A percentile compares a stretch with the other conserved stretches of the same genome.
Evolutionary conservation across 2,329 filamentous ascomycete genomes (phyloP).

Genomic region (Cordyceps pruinosa): DNA sequence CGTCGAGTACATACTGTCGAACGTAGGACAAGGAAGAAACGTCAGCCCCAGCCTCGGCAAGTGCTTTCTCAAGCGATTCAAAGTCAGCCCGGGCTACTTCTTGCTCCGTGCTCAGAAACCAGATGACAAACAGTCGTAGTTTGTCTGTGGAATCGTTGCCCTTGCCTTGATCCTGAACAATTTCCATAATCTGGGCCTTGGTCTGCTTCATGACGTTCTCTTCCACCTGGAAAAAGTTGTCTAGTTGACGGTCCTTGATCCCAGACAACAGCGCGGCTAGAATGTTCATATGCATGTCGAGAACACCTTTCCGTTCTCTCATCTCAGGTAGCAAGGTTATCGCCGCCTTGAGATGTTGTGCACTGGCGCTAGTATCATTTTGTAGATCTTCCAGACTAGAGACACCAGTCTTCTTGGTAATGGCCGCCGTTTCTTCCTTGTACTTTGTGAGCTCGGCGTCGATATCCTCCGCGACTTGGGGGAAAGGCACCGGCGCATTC

Average conservation of each 20-base stretch:
- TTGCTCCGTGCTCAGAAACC: conserved; percentile 90
- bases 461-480: conserved; percentile 93
- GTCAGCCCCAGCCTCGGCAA: conserved; percentile 69
- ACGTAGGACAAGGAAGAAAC: conserved; percentile 76
- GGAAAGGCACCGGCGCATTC: conserved; percentile 85
- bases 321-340: conserved; percentile 90
- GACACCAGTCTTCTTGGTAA: conserved; percentile 92
- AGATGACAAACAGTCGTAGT: conserved; percentile 89
- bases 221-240: conserved; percentile 94
- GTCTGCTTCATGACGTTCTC: conserved; percentile 88
- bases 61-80: conserved; percentile 76
- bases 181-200: conserved; percentile 79
- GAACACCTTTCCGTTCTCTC: conserved; percentile 80
- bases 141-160: conserved; percentile 83
- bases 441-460: conserved; percentile 90
- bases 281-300: conserved; percentile 99
- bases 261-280: conserved; percentile 67
- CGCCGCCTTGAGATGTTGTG: conserved; percentile 90
- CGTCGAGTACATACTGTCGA: conserved; percentile 56
- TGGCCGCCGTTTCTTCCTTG: conserved; percentile 88
- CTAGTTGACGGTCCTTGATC: conserved; percentile 90
- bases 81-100: conserved; percentile 79
- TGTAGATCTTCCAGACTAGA: conserved; percentile 88
- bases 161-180: conserved; percentile 74
- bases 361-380: conserved; percentile 80